These are phyloP conservation scores for Ustilago crameri DNA, from an alignment of 1,284 basidiomycete genomes.

Conservation along the genomic window DNA sequence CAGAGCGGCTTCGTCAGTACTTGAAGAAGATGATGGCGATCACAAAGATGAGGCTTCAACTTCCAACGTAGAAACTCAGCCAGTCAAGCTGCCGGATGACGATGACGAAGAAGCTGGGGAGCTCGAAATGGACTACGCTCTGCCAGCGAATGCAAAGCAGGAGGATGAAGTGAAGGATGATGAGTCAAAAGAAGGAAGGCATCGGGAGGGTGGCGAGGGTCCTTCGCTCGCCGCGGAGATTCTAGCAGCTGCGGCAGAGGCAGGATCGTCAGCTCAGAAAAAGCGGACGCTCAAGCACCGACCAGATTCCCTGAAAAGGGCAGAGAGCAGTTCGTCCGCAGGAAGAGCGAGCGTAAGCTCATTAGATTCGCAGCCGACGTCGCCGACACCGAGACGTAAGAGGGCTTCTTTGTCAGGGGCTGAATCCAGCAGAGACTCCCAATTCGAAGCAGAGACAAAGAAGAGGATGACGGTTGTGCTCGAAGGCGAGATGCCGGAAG, in stretches of 20 bases:
- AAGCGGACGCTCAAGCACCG: conserved; percentile 20
- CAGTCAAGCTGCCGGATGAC: conserved; percentile 25
- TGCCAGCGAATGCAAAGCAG: background rate
- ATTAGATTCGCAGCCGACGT: conserved; percentile 26
- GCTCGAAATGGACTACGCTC: conserved; percentile 49
- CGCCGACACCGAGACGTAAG: conserved; percentile 26
- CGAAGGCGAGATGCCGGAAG: conserved; percentile 59
- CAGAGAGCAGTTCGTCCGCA: conserved; percentile 32
- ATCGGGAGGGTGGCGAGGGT: conserved; percentile 6
- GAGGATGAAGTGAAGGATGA: background rate
- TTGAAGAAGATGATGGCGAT: background rate
- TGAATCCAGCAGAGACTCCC: conserved; percentile 24
- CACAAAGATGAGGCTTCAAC: background rate
- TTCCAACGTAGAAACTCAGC: background rate
- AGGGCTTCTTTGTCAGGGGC: conserved; percentile 20
- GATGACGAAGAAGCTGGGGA: conserved; percentile 46
- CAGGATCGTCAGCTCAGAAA: conserved; percentile 15
- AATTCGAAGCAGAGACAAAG: conserved; percentile 9
- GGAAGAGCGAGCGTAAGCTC: conserved; percentile 22
- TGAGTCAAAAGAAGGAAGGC: background rate
- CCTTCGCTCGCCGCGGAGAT: conserved; percentile 31
- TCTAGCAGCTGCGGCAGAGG: conserved; percentile 27
- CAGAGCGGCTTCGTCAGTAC: background rate
- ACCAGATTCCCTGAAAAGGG: conserved; percentile 19
- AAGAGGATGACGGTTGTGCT: conserved; percentile 58